Evolutionary conservation across 2,329 filamentous ascomycete genomes (phyloP).

Genomic region (Xylaria sp.): DNA sequence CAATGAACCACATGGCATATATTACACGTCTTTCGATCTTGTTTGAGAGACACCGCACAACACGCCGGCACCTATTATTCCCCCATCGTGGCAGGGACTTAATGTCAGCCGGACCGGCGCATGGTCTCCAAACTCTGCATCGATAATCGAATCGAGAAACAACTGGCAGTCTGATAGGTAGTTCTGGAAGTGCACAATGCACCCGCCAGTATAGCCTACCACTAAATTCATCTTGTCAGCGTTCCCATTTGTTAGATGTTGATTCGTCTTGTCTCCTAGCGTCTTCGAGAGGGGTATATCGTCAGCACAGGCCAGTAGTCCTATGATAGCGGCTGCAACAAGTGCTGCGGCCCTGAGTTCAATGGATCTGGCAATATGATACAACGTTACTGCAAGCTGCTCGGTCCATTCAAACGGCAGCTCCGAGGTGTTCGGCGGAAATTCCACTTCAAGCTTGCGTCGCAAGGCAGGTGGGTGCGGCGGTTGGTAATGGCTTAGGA

Average conservation of each 20-base stretch:
- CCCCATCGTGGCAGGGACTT: constrained; percentile 68
- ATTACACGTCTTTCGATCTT: constrained; percentile 42
- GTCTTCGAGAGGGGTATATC: constrained; percentile 62
- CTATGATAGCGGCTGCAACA: constrained; percentile 76
- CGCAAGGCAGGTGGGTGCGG: constrained; percentile 56
- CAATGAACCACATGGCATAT: constrained; percentile 23
- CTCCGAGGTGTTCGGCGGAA: constrained; percentile 60
- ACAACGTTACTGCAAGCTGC: constrained; percentile 67
- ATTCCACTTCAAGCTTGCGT: constrained; percentile 60
- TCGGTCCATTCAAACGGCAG: constrained; percentile 70
- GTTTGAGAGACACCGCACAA: constrained; percentile 60
- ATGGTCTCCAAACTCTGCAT: constrained; percentile 51
- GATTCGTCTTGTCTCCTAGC: constrained; percentile 26
- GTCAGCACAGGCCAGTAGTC: constrained; percentile 73
- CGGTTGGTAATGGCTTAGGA: constrained; percentile 75
- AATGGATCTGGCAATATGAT: constrained; percentile 74
- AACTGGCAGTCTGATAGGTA: constrained; percentile 75
- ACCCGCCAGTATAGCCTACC: constrained; percentile 82
- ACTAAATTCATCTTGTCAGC: constrained; percentile 65
- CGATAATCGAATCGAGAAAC: constrained; percentile 69
- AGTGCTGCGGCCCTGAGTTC: constrained; percentile 78
- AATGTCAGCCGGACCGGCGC: constrained; percentile 58
- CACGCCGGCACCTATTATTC: constrained; percentile 70
- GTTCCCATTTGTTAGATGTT: constrained; percentile 18
- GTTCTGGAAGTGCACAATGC: constrained; percentile 81